Base-by-base conservation (phyloP, 2,329 filamentous ascomycete genomes). In the Epichloe elymi region DNA sequence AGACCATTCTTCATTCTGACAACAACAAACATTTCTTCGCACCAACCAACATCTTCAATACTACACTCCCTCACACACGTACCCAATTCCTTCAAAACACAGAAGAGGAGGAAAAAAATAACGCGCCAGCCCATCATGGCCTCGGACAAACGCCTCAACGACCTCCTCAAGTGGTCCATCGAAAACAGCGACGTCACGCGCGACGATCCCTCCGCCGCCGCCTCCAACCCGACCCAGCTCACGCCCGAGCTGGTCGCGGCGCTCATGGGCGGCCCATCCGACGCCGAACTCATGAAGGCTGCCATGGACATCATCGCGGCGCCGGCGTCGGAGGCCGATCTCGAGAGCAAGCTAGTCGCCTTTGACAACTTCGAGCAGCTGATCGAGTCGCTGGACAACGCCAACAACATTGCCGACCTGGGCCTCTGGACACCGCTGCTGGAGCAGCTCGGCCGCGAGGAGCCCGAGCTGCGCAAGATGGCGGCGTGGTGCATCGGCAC, bases 291-390 rank as follows among this genome's bases (percentile, higher is more conserved):
- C 49, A 97, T 98, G 93, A 81, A 80, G 60, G 80, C 85, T 49
- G 77, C 86, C 56, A 95, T 98, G 82, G 76, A 77, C 30, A 80
- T 86, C 51, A 84, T 96, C 62, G 76, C 74, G 10, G 80, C 81
- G 17, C 57, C 70, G 1, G 74, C 78, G 59, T 71, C 80, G 8
- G 76, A 84, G 51, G 72, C 85, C 51, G 77, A 79, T 4, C 74
- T 91, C 47, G 84, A 88, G 42, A 80, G 88, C 68, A 88, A 87
- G 66, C 70, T 94, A 50, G 79, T 83, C 52, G 90, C 90, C 38
- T 94, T 95, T 68, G 90, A 95, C 76, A 95, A 96, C 71, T 85
- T 96, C 56, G 90, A 95, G 71, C 88, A 95, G 67, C 74, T 95
- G 53, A 85, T 96, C 61, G 89, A 96, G 73, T 82, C 80, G 56